Conservation (phyloP, 2,329 filamentous ascomycete species). For the Orbilia javanica region DNA sequence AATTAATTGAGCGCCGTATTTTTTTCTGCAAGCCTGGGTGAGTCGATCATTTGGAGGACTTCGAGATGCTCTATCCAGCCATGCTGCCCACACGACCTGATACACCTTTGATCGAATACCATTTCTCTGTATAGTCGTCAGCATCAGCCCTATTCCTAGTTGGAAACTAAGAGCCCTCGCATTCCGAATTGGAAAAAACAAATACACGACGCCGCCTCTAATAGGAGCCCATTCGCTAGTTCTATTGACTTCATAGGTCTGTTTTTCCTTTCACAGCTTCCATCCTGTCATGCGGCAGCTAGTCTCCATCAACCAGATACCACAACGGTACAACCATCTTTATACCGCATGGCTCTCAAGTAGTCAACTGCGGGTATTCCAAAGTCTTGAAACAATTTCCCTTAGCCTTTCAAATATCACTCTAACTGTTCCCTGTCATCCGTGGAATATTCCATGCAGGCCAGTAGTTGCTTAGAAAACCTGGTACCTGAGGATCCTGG, state of each 20-base stretch:
- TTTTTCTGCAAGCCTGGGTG: conserved; percentile 36
- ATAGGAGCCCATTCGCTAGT: conserved; percentile 25
- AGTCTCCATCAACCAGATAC: conserved; percentile 46
- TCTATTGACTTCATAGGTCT: conserved; percentile 12
- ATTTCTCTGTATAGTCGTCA: conserved; percentile 17
- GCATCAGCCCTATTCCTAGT: conserved; percentile 17
- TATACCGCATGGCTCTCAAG: conserved; percentile 41
- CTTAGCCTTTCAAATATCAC: conserved; percentile 38
- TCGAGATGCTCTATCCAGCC: conserved; percentile 50
- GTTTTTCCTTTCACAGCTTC: conserved; percentile 42
- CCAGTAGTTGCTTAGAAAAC: conserved; percentile 45
- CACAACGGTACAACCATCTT: conserved; percentile 43
- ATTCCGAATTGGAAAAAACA: neutral
- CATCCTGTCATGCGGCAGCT: conserved; percentile 31
- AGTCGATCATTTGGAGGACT: conserved; percentile 47
- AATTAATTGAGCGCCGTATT: conserved; percentile 40
- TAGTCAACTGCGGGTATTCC: conserved; percentile 29
- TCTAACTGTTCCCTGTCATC: conserved; percentile 26
- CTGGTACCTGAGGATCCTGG: conserved; percentile 58
- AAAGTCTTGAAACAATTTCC: conserved; percentile 51
- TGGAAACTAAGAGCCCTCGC: conserved; percentile 20
- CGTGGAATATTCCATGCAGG: conserved; percentile 57
- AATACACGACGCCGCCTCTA: conserved; percentile 30
- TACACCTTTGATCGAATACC: conserved; percentile 26
- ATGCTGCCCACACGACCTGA: conserved; percentile 7